Evolutionary conservation across 106 monocot species (phyloP), one percentile per base, ranked within the genome.

Genomic region (Dactylorhiza incarnata): DNA sequence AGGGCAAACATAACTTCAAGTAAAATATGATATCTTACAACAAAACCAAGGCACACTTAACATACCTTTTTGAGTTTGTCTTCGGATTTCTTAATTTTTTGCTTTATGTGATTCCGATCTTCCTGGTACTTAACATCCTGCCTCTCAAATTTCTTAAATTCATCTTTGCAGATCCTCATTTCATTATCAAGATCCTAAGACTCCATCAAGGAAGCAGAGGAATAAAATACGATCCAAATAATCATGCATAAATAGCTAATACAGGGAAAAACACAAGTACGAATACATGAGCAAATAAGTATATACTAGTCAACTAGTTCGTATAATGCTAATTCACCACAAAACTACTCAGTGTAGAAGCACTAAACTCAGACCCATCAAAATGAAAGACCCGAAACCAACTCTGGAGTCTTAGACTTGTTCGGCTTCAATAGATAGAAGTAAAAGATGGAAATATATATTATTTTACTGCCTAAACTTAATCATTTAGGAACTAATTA

Each of bases 141-240:
- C 73, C 91, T 89, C 78, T 94, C 97, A 85, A 86, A 89, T 73
- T 91, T 89, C 75, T 94, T 99, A 76, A 94, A 91, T 71, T 99
- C 81, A 71, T 91, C 89, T 76, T 94, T 94, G 75, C 89, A 94
- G 15, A 54, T 67, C 48, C 83, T 93, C 75, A 97, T 82, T 3
- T 91, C 87, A 84, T 70, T 89, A 54, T 94, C 94, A 78, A 97
- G 91, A 67, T 87, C 89, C 97, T 97, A 73, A 74, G 44, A 13
- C 8, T 3, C 16, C 15, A 16, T 22, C 48, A 72, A 9, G 19
- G 3, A 72, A 72, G 49, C 4, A 48, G 48, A 48, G 72, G 22
- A 72, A 48, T 26, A 20, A 44, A 22, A 49, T 7, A 12, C n/a
- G 10, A 22, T 24, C 4, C 23, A 23, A 72, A 15, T 23, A 72